Percentiles rank a stretch among this genome's conserved stretches.
phyloP scores from a whole-genome alignment of 805 yeast species.

The Spathaspora boniae region DNA sequence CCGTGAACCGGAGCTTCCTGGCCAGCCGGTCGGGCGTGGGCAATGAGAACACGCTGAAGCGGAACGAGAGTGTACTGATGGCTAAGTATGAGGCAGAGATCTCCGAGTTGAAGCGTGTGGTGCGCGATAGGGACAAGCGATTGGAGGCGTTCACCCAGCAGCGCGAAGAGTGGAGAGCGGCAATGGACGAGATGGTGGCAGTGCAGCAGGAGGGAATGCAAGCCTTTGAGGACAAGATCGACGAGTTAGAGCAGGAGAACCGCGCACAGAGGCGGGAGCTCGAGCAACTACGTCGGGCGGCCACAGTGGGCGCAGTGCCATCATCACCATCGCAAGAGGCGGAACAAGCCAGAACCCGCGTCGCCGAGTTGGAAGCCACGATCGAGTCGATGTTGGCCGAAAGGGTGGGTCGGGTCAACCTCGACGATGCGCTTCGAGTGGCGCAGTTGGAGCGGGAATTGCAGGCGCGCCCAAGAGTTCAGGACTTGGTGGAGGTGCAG shows the following conservation, averaged over 20 bases:
- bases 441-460: conserved; percentile 28
- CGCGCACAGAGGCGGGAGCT: conserved; percentile 1
- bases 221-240: conserved; percentile 45
- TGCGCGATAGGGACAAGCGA: conserved; percentile 38
- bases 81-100: conserved; percentile 36
- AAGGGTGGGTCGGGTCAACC: background rate
- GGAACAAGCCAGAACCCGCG: too few species aligned
- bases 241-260: conserved; percentile 24
- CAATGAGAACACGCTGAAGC: conserved; percentile 3
- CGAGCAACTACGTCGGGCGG: background rate
- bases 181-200: conserved; percentile 50
- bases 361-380: too few species aligned
- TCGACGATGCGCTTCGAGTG: conserved; percentile 7
- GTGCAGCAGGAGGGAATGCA: conserved; percentile 55
- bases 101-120: conserved; percentile 14
- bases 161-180: conserved; percentile 56
- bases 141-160: conserved; percentile 49
- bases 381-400: background rate
- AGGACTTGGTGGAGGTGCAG: conserved; percentile 42
- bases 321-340: background rate
- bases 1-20: conserved; percentile 1
- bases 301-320: too few species aligned
- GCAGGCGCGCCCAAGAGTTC: conserved; percentile 37
- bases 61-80: conserved; percentile 2
- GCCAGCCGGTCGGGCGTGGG: conserved; percentile 5